Base-by-base conservation (phyloP, 2,329 filamentous ascomycete species). In the Paecilomyces variotii region DNA sequence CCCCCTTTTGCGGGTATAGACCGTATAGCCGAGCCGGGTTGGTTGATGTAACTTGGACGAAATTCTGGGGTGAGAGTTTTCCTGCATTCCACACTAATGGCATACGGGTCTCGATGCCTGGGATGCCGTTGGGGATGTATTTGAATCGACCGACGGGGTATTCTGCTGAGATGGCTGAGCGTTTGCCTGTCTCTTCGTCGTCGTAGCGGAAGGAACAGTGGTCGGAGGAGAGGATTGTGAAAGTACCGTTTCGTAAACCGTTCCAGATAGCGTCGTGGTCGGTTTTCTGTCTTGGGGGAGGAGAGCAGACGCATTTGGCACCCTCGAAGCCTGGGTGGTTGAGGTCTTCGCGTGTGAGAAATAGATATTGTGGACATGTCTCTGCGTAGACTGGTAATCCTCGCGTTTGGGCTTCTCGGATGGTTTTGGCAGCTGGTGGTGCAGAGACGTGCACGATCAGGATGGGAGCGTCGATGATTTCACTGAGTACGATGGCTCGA, bases 291-390 rank as follows among this genome's bases (percentile, higher is more conserved):
- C 81, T 71, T 0, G 78, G 76, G 2, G 81, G 80, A 0, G 81
- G 82, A 3, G 76, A 78, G 63, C 82, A 84, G 1, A 84, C 79
- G 62, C 76, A 79, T 68, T 83, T 83, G 2, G 81, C 80, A 9
- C 81, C 82, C 53, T 73, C 67, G 28, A 73, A 70, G 0, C 74
- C 73, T 0, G 71, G 73, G 3, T 73, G 70, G 24, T 76, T 74
- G 3, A 82, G 70, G 49, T 77, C 71, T 6, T 76, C 72, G 11
- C 78, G 75, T 0, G 80, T 80, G 9, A 84, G 71, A 61, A 82
- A 81, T 7, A 84, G 74, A 60, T 85, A 84, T 57, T 84, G 82
- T 1, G 82, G 82, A 64, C 82, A 84, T 0, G 82, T 85, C 65
- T 84, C 82, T 0, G 79, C 82, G 60, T 81, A 80, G 14, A 84